phyloP scores from a whole-genome alignment of 139 green algal species.

The Picochlorum costavermella region DNA sequence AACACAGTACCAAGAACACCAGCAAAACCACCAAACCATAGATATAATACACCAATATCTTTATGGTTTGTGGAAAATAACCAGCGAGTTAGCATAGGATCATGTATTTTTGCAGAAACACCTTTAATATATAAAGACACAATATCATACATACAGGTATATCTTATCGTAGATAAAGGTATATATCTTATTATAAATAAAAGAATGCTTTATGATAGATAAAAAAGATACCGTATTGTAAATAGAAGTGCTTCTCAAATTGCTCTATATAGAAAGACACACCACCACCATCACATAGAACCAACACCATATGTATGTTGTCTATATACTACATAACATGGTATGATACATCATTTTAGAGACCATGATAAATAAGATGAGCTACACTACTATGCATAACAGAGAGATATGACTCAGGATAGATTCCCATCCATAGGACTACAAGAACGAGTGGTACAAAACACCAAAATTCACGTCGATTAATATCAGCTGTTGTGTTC shows the following conservation, averaged over 20 bases:
- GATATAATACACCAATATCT: constrained; percentile 52
- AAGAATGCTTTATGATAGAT: no score
- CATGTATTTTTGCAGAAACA: constrained; percentile 11
- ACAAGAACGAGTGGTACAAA: constrained; percentile 36
- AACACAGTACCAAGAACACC: constrained; percentile 14
- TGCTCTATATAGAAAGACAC: no score
- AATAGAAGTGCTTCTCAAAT: background rate
- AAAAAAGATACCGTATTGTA: no score
- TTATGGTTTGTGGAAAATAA: constrained; percentile 51
- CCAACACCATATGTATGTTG: background rate
- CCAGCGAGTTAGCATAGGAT: constrained; percentile 36
- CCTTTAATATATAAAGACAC: background rate
- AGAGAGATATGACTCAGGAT: constrained; percentile 44
- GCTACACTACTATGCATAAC: constrained; percentile 30
- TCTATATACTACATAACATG: background rate
- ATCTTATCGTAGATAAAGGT: no score
- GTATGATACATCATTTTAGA: background rate
- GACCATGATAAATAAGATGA: no score
- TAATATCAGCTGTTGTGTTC: constrained; percentile 35
- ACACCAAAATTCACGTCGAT: constrained; percentile 40
- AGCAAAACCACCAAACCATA: constrained; percentile 43
- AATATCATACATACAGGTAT: no score
- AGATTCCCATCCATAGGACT: constrained; percentile 43
- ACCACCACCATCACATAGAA: no score
- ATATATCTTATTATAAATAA: no score